Conservation (phyloP, 352 stramenopile species). For the Phytopythium cucurbitacearum region DNA sequence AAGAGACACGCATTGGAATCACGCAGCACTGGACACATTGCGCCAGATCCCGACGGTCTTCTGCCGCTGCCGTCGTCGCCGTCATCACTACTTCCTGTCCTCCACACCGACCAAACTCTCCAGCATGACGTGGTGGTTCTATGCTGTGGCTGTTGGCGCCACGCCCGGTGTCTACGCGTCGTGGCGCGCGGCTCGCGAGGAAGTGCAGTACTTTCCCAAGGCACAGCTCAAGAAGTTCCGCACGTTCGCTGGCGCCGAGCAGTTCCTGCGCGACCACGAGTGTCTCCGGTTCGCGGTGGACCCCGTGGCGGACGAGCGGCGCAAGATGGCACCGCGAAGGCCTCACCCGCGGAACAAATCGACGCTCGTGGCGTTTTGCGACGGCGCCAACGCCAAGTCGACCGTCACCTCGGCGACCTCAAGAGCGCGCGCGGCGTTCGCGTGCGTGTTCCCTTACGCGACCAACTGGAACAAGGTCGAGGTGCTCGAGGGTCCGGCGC, state of each 20-base stretch:
- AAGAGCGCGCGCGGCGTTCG: not conserved
- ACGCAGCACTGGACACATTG: too few relatives aligned
- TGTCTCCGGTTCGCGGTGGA: not conserved
- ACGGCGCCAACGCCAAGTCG: conserved; percentile 2
- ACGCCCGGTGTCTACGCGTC: conserved; percentile 38
- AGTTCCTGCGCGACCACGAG: conserved; percentile 14
- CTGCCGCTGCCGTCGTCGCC: too few relatives aligned
- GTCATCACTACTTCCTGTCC: too few relatives aligned
- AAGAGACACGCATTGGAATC: too few relatives aligned
- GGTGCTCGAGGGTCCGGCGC: not conserved
- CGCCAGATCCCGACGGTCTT: too few relatives aligned
- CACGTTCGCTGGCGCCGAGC: conserved; percentile 27
- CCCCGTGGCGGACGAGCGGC: not conserved
- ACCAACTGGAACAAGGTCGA: conserved; percentile 2
- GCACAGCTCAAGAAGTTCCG: conserved; percentile 55
- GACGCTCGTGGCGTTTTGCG: conserved; percentile 11
- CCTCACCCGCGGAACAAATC: not conserved
- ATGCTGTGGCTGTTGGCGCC: conserved; percentile 46
- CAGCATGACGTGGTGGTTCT: conserved; percentile 25
- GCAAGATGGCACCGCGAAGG: not conserved
- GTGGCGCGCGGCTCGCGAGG: conserved; percentile 27
- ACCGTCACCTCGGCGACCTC: conserved; percentile 4
- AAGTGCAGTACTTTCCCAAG: conserved; percentile 38
- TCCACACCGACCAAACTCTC: not conserved
- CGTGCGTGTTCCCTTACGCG: conserved; percentile 11